phyloP scores from a whole-genome alignment of 2,329 filamentous ascomycete genomes.

The Fusarium falciforme region DNA sequence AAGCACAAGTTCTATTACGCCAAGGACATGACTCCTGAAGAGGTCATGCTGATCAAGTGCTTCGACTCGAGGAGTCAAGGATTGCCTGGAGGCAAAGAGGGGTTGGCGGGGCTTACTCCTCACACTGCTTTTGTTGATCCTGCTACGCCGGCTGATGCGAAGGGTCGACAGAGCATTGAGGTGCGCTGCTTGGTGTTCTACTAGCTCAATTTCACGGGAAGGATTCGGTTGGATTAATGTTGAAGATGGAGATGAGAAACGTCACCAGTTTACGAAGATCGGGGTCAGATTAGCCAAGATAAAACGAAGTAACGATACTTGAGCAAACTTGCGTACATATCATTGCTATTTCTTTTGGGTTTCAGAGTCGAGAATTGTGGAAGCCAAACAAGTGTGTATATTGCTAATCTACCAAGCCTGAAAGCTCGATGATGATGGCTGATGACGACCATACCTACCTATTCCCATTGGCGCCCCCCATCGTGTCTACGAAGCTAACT shows the following conservation, averaged over 20 bases:
- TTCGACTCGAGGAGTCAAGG: conserved; percentile 43
- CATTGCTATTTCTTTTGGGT: too few species aligned
- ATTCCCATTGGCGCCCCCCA: neutral
- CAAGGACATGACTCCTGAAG: conserved; percentile 43
- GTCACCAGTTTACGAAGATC: neutral
- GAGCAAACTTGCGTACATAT: too few species aligned
- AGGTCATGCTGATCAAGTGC: conserved; percentile 45
- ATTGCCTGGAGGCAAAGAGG: conserved; percentile 30
- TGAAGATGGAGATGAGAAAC: neutral
- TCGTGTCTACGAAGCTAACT: neutral
- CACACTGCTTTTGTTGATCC: conserved; percentile 43
- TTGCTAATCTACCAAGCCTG: neutral
- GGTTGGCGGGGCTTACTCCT: conserved; percentile 37
- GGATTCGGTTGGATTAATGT: neutral
- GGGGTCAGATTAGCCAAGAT: neutral
- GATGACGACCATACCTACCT: neutral
- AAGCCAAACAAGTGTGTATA: neutral
- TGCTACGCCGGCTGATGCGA: conserved; percentile 31
- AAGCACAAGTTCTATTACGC: conserved; percentile 41
- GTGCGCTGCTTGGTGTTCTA: conserved; percentile 43
- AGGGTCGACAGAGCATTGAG: conserved; percentile 41
- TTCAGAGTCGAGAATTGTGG: neutral
- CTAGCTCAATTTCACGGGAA: neutral
- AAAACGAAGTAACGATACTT: neutral
- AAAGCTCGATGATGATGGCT: neutral